A percentile compares a stretch with the other conserved stretches of the same genome.
Conservation (phyloP, 2,329 filamentous ascomycete genomes). For the Trichoderma afroharzianum region DNA sequence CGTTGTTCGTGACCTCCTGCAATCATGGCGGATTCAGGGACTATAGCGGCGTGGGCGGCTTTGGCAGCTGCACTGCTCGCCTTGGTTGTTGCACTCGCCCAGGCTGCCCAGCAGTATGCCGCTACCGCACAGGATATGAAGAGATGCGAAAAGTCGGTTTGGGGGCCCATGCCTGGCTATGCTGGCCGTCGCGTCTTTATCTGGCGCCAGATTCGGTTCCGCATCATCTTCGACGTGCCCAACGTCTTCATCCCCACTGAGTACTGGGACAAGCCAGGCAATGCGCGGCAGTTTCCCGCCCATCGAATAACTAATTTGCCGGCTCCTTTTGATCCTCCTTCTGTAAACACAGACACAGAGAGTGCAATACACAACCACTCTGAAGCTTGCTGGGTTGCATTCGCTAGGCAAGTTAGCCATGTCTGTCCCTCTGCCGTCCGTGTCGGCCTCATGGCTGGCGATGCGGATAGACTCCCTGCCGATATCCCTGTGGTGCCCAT, state of each 20-base stretch:
- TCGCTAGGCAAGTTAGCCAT: not conserved
- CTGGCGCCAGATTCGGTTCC: no score
- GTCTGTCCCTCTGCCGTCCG: not conserved
- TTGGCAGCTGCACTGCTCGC: no score
- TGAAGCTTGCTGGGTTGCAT: not conserved
- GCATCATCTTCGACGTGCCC: not conserved
- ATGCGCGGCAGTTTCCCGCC: not conserved
- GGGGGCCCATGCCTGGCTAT: no score
- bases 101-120: no score
- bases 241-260: not conserved
- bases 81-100: no score
- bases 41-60: not conserved
- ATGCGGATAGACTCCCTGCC: not conserved
- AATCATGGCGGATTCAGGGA: not conserved
- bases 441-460: not conserved
- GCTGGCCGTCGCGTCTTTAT: no score
- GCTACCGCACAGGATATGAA: no score
- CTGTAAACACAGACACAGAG: not conserved
- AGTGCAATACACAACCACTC: not conserved
- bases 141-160: no score
- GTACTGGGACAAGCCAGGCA: not conserved
- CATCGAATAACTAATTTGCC: not conserved
- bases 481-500: not conserved
- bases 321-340: not conserved
- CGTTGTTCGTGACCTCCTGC: rapidly evolving